Evolutionary conservation across 1,284 basidiomycete genomes (phyloP).

Genomic region (Afroboletus lepidellus): DNA sequence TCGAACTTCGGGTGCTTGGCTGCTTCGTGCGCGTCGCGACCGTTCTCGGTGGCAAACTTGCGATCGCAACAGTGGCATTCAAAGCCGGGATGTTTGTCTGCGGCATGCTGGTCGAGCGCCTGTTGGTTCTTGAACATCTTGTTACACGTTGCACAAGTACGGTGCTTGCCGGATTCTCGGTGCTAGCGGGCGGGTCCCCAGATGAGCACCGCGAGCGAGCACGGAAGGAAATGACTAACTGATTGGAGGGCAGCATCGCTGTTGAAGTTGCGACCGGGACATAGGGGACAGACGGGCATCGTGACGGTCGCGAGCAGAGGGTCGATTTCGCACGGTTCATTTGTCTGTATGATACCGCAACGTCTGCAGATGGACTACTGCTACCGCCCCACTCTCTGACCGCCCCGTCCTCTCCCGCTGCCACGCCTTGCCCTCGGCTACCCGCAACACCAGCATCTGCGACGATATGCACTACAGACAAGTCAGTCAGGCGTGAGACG

Average conservation of each 20-base stretch:
- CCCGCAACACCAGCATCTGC: conserved; percentile 5
- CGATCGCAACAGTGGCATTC: conserved; percentile 19
- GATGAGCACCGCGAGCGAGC: not conserved
- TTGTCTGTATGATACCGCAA: not conserved
- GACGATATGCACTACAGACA: not conserved
- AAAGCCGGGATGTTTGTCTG: conserved; percentile 13
- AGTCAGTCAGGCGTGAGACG: not conserved
- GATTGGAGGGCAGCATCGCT: conserved; percentile 6
- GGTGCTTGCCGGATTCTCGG: conserved; percentile 13
- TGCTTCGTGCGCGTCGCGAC: conserved; percentile 9
- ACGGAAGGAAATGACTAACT: conserved; percentile 15
- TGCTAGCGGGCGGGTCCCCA: conserved; percentile 14
- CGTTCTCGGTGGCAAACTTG: conserved; percentile 15
- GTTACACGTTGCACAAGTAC: conserved; percentile 14
- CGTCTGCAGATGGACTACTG: not conserved
- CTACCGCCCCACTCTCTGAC: not conserved
- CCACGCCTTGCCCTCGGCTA: conserved; percentile 1
- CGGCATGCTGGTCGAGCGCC: conserved; percentile 15
- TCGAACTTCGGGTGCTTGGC: conserved; percentile 6
- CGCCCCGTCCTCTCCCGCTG: not conserved
- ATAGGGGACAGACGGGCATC: conserved; percentile 22
- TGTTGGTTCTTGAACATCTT: conserved; percentile 1
- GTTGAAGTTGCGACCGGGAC: conserved; percentile 18
- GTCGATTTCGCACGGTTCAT: conserved; percentile 9
- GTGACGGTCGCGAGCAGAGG: not conserved